phyloP scores from a whole-genome alignment of 257 asterid species.

The Ilex aquifolium region DNA sequence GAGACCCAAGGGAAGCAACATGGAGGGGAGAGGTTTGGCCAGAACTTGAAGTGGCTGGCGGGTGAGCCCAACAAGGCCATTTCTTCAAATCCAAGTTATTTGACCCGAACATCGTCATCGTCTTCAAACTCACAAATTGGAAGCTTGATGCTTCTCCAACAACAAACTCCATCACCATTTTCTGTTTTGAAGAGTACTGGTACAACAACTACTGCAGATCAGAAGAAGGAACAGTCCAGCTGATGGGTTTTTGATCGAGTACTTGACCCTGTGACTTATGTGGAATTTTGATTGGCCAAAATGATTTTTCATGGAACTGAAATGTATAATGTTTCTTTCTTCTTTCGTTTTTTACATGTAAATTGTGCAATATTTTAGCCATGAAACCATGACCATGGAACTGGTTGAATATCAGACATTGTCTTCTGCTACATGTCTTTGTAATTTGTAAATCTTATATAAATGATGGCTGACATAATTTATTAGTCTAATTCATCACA shows the following conservation, averaged over 20 bases:
- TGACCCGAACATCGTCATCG: slow-evolving; percentile 5
- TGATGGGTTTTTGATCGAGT: slow-evolving; percentile 3
- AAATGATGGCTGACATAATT: too few relatives aligned
- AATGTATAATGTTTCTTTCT: too few relatives aligned
- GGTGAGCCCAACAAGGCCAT: slow-evolving; percentile 11
- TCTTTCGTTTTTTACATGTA: too few relatives aligned
- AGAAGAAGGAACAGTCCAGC: slow-evolving; percentile 19
- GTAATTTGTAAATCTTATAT: too few relatives aligned
- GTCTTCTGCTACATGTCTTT: too few relatives aligned
- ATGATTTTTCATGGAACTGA: too few relatives aligned
- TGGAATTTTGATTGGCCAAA: too few relatives aligned
- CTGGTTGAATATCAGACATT: too few relatives aligned
- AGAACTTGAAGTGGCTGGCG: slow-evolving; percentile 19
- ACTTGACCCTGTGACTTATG: too few relatives aligned
- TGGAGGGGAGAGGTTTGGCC: slow-evolving; percentile 20
- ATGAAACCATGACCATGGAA: too few relatives aligned
- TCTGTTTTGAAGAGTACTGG: slow-evolving; percentile 12
- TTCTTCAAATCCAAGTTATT: slow-evolving; percentile 12
- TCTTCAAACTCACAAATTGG: slow-evolving; percentile 4
- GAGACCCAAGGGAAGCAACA: neutral
- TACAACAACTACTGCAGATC: slow-evolving; percentile 4
- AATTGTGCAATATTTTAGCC: too few relatives aligned
- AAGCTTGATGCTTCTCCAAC: slow-evolving; percentile 13
- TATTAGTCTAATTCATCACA: too few relatives aligned
- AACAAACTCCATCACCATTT: slow-evolving; percentile 15